Percentiles rank a stretch among this genome's conserved stretches.
These are phyloP conservation scores for Fonsecaea multimorphosa DNA, from an alignment of 2,329 filamentous ascomycete species.

Conservation along the genomic window DNA sequence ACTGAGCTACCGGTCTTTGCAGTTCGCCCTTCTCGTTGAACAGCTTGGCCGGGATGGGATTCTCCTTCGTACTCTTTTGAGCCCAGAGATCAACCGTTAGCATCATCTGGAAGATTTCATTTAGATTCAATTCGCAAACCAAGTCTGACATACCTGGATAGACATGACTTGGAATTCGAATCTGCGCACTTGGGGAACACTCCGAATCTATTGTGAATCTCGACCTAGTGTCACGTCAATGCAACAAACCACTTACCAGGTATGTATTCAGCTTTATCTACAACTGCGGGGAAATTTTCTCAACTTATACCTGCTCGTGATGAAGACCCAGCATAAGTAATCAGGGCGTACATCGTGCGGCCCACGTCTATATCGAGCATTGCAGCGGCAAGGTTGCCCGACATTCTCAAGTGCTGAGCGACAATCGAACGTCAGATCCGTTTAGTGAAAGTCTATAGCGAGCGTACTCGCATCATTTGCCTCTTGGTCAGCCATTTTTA, in stretches of 20 bases:
- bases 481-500: constrained; percentile 1
- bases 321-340: not conserved
- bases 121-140: not conserved
- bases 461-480: not conserved
- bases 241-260: not conserved
- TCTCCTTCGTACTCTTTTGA: constrained; percentile 69
- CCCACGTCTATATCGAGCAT: not conserved
- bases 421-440: not conserved
- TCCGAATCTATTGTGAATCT: not conserved
- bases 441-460: not conserved
- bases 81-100: not conserved
- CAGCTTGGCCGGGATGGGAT: constrained; percentile 71
- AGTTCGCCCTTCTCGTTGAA: constrained; percentile 79
- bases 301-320: not conserved
- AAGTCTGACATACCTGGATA: constrained; percentile 10
- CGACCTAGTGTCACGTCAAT: not conserved
- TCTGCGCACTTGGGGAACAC: not conserved
- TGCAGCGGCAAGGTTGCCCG: not conserved
- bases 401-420: not conserved
- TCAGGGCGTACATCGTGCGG: not conserved
- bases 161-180: not conserved
- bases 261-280: not conserved
- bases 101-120: not conserved
- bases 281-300: not conserved
- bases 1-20: constrained; percentile 81